Base-by-base conservation (phyloP, 2,329 filamentous ascomycete genomes). In the Zasmidium citrigriseum region DNA sequence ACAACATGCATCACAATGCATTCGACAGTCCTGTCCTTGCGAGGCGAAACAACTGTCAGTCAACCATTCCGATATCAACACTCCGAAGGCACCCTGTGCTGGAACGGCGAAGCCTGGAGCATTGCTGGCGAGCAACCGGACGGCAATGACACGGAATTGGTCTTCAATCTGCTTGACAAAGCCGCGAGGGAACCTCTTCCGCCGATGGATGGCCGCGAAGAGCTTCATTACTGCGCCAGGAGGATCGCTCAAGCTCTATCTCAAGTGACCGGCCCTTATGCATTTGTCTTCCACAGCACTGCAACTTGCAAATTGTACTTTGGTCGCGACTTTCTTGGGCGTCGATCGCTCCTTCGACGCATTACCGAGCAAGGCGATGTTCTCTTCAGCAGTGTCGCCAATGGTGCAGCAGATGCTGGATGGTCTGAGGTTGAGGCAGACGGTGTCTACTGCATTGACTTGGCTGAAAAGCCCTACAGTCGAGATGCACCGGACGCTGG, bases 21-120 rank as follows among this genome's bases (percentile, higher is more conserved):
- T n/a, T 95, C 93, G 5, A 96, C 92, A 0, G 93, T 99, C 0
- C 83, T 98, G n/a, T 87, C 92, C 3, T 80, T 99, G n/a, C 86
- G 95, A 67, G 93, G 93, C 23, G 83, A 86, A 51, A 79, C 84
- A 61, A 71, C 95, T 51, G 85, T 87, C 5, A 72, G 77, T 29
- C 95, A 98, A 73, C 95, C 95, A 1, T 82, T 96, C 3, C 73
- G 82, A 45, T 83, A 89, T 64, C 38, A 70, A 2, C 62, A 67
- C 0, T 82, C 82, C 0, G 80, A 82, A 3, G 91, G 88, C 1
- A 79, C 90, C 0, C 80, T 99, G 1, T 97, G 93, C 81, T 99
- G 95, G 95, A 99, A 99, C 70, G 95, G 95, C 46, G 95, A 99
- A 73, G 93, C 92, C 1, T 99, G 95, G 95, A 88, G 83, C 57